Evolutionary conservation across 225 moss, liverwort and hornwort species (phyloP), one percentile per base, ranked within the genome.

Genomic region (Anthoceros angustus): DNA sequence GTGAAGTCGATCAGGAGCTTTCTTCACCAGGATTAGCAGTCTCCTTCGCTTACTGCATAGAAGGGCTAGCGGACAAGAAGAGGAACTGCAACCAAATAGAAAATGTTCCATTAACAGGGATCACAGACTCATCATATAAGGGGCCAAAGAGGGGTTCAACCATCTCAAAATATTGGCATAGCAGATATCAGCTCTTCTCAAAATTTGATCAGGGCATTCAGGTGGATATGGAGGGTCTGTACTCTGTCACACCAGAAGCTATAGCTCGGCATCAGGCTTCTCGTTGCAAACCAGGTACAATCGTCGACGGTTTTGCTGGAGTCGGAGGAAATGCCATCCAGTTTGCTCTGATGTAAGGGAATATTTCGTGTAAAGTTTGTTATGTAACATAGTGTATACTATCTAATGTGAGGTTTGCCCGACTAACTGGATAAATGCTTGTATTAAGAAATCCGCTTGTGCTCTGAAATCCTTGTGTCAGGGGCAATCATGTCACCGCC

Each of bases 171-270:
- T 95, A 95, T 65, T 95, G 85, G 85, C 67, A 73, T 68, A 90
- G 91, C 72, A 81, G 94, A n/a, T 85, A 91, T 67, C 77, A 71
- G 12, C 80, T 95, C 42, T 95, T 95, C 69, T 72, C 82, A 11
- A 86, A 76, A 25, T 95, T 82, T 72, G 94, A 95, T 70, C 77
- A 91, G 63, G 94, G 94, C 11, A 79, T 92, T 60, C 83, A 77
- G 76, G 80, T 95, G 86, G 94, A 95, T 72, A 87, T 90, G 72
- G 91, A 95, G 76, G 88, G 94, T 63, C 91, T 90, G 94, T 95
- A 84, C 80, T 95, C 94, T 46, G 94, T 95, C 65, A 95, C 94
- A 66, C 91, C 94, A 14, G 88, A 95, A 75, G 70, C 69, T n/a
- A 90, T 95, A 70, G 94, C 94, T 40, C 63, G 74, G 70, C 94